Evolutionary conservation across 805 yeast genomes (phyloP).

Genomic region (Pichia cephalocereana): DNA sequence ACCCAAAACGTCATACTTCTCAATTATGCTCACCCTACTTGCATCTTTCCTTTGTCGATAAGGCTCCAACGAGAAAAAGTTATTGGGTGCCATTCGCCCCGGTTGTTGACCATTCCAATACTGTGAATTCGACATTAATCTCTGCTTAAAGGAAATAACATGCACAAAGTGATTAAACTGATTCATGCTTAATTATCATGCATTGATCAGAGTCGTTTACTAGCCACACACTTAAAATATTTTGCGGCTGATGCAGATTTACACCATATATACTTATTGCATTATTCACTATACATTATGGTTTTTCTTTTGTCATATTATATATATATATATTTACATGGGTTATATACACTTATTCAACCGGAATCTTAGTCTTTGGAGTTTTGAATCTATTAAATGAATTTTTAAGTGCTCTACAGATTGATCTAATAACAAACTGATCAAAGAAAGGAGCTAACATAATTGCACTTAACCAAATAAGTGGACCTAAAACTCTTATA

Average conservation of each 20-base stretch:
- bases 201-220: too few species aligned
- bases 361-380: too few species aligned
- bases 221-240: too few species aligned
- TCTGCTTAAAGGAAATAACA: too few species aligned
- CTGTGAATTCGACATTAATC: slow-evolving; percentile 1
- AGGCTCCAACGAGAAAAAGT: slow-evolving; percentile 46
- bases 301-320: too few species aligned
- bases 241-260: too few species aligned
- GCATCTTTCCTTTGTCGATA: slow-evolving; percentile 59
- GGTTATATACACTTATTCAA: too few species aligned
- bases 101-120: slow-evolving; percentile 12
- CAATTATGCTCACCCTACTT: slow-evolving; percentile 63
- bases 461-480: slow-evolving; percentile 25
- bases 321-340: too few species aligned
- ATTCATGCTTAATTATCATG: too few species aligned
- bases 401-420: slow-evolving; percentile 16
- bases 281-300: too few species aligned
- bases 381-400: slow-evolving; percentile 8
- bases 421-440: slow-evolving; percentile 23
- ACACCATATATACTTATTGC: too few species aligned
- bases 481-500: slow-evolving; percentile 20
- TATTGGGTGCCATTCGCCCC: slow-evolving; percentile 41
- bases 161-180: too few species aligned
- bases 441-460: slow-evolving; percentile 29
- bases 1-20: slow-evolving; percentile 80